phyloP scores from a whole-genome alignment of 257 asterid species.

The Solanum ossicruentum region DNA sequence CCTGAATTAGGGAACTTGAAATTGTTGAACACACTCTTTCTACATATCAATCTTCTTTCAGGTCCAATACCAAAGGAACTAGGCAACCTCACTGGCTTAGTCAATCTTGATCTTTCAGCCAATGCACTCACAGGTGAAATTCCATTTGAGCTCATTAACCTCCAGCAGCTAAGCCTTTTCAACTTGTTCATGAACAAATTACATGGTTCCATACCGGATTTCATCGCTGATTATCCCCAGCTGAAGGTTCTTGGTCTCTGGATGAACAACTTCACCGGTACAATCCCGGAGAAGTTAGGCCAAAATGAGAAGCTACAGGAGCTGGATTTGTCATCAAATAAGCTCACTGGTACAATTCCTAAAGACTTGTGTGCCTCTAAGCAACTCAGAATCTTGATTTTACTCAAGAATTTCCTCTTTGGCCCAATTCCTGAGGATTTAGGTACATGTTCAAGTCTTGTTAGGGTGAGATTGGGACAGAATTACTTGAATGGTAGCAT shows the following conservation, averaged over 20 bases:
- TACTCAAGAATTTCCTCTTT: slow-evolving; percentile 56
- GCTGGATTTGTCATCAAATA: slow-evolving; percentile 81
- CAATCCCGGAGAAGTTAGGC: slow-evolving; percentile 60
- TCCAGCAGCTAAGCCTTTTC: slow-evolving; percentile 41
- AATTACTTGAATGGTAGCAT: slow-evolving; percentile 79
- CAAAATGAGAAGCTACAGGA: slow-evolving; percentile 39
- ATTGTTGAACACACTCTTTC: slow-evolving; percentile 49
- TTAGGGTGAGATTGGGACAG: slow-evolving; percentile 76
- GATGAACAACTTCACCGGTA: slow-evolving; percentile 94
- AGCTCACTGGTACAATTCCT: slow-evolving; percentile 88
- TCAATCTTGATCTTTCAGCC: slow-evolving; percentile 71
- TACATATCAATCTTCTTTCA: slow-evolving; percentile 49
- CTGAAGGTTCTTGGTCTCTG: slow-evolving; percentile 65
- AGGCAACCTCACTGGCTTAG: slow-evolving; percentile 63
- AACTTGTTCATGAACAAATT: slow-evolving; percentile 71
- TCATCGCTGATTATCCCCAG: slow-evolving; percentile 49
- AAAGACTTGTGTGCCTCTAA: slow-evolving; percentile 40
- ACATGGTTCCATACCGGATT: slow-evolving; percentile 80
- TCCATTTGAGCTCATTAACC: slow-evolving; percentile 57
- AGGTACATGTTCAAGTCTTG: slow-evolving; percentile 62
- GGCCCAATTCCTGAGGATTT: slow-evolving; percentile 67
- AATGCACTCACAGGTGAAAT: slow-evolving; percentile 72
- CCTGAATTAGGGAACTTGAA: slow-evolving; percentile 54
- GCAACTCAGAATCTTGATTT: slow-evolving; percentile 51
- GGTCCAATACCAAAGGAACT: slow-evolving; percentile 66